Percentiles rank a stretch among this genome's conserved stretches.
Evolutionary conservation across 805 yeast genomes (phyloP).

Genomic region (Torulaspora gathmanii): DNA sequence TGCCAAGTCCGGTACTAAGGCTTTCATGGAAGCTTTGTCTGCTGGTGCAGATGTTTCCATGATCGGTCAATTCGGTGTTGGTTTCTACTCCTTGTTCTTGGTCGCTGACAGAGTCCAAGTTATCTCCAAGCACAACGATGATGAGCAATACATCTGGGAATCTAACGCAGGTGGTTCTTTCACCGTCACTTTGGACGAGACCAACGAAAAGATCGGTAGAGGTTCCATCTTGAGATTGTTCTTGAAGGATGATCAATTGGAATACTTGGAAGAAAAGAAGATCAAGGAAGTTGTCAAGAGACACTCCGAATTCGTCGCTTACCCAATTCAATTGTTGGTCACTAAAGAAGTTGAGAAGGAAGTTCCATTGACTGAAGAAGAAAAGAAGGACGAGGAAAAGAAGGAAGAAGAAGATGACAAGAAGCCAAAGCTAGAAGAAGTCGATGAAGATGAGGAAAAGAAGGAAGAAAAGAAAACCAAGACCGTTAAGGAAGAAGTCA

Average conservation of each 20-base stretch:
- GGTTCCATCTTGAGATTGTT: constrained; percentile 94
- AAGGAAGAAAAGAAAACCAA: constrained; percentile 73
- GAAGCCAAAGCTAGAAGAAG: constrained; percentile 73
- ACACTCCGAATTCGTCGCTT: constrained; percentile 98
- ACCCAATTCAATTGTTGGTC: constrained; percentile 97
- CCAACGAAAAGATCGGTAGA: constrained; percentile 81
- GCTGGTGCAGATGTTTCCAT: constrained; percentile 99
- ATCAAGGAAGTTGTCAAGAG: constrained; percentile 98
- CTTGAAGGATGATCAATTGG: constrained; percentile 98
- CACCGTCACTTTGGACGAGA: constrained; percentile 87
- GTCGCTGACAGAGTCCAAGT: constrained; percentile 99
- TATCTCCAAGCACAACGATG: constrained; percentile 96
- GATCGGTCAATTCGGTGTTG: constrained; percentile 99
- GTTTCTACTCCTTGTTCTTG: constrained; percentile 98
- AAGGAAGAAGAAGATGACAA: constrained; percentile 54
- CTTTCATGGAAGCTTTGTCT: constrained; percentile 98
- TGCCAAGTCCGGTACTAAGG: constrained; percentile 99
- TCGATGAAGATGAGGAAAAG: constrained; percentile 64
- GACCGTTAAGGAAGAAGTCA: constrained; percentile 86
- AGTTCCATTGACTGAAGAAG: constrained; percentile 74
- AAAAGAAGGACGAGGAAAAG: constrained; percentile 32
- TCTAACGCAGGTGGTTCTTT: constrained; percentile 99
- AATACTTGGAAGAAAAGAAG: constrained; percentile 98
- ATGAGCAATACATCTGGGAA: constrained; percentile 99
- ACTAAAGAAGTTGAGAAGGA: constrained; percentile 99